These are phyloP conservation scores for Aspergillus sp. DNA, from an alignment of 2,329 filamentous ascomycete species.

Conservation along the genomic window DNA sequence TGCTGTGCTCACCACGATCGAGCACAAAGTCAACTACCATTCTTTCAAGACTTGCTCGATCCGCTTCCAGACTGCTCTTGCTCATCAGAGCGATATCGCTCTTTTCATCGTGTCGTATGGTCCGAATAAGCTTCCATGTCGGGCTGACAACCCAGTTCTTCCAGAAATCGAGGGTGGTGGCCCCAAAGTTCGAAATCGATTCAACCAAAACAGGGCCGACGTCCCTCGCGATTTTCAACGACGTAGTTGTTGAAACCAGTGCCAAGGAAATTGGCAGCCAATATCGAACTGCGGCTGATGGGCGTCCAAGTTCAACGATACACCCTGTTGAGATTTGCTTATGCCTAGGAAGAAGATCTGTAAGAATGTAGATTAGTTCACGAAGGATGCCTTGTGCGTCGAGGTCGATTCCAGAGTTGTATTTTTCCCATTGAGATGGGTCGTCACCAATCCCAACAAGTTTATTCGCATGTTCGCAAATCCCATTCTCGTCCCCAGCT, in stretches of 20 bases:
- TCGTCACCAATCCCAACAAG: slow-evolving; percentile 62
- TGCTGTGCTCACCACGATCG: slow-evolving; percentile 66
- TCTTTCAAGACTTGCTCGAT: slow-evolving; percentile 86
- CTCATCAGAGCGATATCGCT: slow-evolving; percentile 98
- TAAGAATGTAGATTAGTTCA: slow-evolving; percentile 59
- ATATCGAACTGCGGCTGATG: slow-evolving; percentile 74
- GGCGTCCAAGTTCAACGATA: slow-evolving; percentile 69
- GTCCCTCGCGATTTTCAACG: slow-evolving; percentile 76
- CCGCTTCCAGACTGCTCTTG: slow-evolving; percentile 83
- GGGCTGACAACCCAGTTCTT: slow-evolving; percentile 94
- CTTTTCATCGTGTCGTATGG: slow-evolving; percentile 86
- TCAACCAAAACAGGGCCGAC: slow-evolving; percentile 72
- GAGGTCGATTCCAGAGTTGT: slow-evolving; percentile 18
- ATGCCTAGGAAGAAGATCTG: slow-evolving; percentile 68
- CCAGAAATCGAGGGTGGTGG: slow-evolving; percentile 86
- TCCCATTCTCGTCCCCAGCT: slow-evolving; percentile 59
- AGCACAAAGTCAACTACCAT: slow-evolving; percentile 97
- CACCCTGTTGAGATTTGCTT: slow-evolving; percentile 55
- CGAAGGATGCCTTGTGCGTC: slow-evolving; percentile 37
- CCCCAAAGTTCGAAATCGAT: slow-evolving; percentile 78
- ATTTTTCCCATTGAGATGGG: slow-evolving; percentile 47
- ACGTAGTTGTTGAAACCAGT: slow-evolving; percentile 79
- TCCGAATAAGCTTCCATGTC: slow-evolving; percentile 76
- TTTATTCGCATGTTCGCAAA: slow-evolving; percentile 57
- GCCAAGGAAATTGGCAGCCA: slow-evolving; percentile 77